These are phyloP conservation scores for Pythium sp. DNA, from an alignment of 352 stramenopile genomes.

Conservation along the genomic window DNA sequence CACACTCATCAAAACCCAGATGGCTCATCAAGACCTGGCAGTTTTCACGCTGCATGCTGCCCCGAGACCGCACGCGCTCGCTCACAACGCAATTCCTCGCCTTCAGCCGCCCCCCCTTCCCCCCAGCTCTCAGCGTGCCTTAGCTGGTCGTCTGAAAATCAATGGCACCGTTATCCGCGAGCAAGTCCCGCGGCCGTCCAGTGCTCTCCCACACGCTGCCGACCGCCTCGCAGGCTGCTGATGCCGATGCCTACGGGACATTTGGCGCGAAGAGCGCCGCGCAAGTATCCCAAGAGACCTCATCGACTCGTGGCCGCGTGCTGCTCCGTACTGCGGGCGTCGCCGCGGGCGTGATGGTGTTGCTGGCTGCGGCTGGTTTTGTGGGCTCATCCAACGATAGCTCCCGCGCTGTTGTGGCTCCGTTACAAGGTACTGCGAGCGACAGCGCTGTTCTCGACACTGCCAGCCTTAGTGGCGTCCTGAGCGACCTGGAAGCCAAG, in stretches of 20 bases:
- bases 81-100: slow-evolving; percentile 1
- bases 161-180: background rate
- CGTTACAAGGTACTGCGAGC: background rate
- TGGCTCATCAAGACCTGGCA: background rate
- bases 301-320: background rate
- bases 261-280: background rate
- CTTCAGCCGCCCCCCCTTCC: too few species aligned
- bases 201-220: background rate
- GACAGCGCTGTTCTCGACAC: background rate
- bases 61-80: background rate
- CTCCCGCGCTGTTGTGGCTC: background rate
- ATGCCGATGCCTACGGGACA: slow-evolving; percentile 7
- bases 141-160: background rate
- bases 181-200: background rate
- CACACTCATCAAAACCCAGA: slow-evolving; percentile 5
- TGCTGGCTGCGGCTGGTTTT: background rate
- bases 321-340: slow-evolving; percentile 1
- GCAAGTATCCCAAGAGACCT: background rate
- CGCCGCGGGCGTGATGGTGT: slow-evolving; percentile 5
- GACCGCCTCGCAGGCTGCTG: background rate
- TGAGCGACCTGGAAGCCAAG: slow-evolving; percentile 9
- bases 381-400: background rate
- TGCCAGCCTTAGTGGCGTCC: background rate
- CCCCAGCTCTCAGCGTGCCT: background rate
- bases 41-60: too few species aligned